Evolutionary conservation across 495 filamentous ascomycete genomes (phyloP), one percentile per base, ranked within the genome.

Genomic region (Penicillium silybi): DNA sequence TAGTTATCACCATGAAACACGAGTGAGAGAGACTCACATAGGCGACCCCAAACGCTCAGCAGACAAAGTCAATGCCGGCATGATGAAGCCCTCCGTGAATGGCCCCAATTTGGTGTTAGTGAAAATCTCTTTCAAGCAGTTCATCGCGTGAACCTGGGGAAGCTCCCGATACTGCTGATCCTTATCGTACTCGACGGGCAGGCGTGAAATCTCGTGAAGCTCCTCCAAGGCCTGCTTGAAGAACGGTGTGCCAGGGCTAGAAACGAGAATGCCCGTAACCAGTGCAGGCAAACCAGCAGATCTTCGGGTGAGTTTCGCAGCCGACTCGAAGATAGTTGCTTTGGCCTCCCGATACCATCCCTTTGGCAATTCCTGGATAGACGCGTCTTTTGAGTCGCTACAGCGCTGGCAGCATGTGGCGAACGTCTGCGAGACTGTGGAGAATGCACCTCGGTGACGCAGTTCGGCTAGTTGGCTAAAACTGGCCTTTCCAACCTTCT

Each of bases 91-190:
- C 52, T 92, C 88, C 0, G 86, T 83, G 34, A 66, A 59, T 18
- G 70, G 66, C 9, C 82, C 84, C 11, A 96, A 74, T 18, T 81
- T 80, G 5, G 87, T 85, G 58, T 86, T 89, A 29, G 82, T 88
- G 63, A 96, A 93, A 6, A 93, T 84, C 47, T 91, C 88, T 62
- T 92, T 89, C 40, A 97, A 68, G 54, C 86, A 95, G 56, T 98
- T 98, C 55, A 96, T 76, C 0, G 92, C 90, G 61, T 98, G 93
- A 2, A 97, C 93, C 69, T 97, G 93, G 13, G 91, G 86, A 13
- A 97, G 67, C 46, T 89, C 82, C 2, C 80, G 79, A 22, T 77
- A 72, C 40, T 75, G 69, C 17, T 60, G 63, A 11, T 63, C 55
- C 17, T 56, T 62, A n/a, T 70, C 63, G 27, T 67, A 63, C 44